phyloP scores from a whole-genome alignment of 2,329 filamentous ascomycete genomes.

The Colletotrichum ledebouriae region DNA sequence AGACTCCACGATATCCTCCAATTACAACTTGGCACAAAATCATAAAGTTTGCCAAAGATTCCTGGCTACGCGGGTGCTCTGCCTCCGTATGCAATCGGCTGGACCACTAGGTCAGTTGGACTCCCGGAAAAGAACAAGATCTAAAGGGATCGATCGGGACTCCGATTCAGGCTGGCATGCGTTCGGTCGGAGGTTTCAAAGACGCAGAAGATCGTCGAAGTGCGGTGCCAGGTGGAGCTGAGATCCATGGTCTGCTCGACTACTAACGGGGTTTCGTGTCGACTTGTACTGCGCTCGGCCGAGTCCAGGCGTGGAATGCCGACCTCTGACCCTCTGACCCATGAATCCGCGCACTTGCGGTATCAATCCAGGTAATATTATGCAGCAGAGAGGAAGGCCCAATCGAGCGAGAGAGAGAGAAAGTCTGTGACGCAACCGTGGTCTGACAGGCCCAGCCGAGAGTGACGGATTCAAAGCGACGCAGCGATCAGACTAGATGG shows the following conservation, averaged over 20 bases:
- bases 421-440: slow-evolving; percentile 16
- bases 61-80: too few species aligned
- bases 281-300: not conserved
- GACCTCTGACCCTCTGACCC: not conserved
- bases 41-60: too few species aligned
- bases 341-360: not conserved
- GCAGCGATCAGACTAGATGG: slow-evolving; percentile 10
- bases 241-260: not conserved
- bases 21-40: too few species aligned
- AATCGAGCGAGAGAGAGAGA: not conserved
- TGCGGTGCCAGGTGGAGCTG: too few species aligned
- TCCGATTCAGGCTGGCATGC: not conserved
- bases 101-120: too few species aligned
- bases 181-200: not conserved
- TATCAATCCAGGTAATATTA: not conserved
- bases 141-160: not conserved
- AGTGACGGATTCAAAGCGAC: not conserved
- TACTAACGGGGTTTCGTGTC: not conserved
- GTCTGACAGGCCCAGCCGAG: slow-evolving; percentile 15
- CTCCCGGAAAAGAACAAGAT: too few species aligned
- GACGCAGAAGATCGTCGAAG: not conserved
- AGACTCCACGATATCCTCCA: too few species aligned
- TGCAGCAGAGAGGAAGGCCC: not conserved
- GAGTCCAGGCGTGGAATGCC: not conserved
- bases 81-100: too few species aligned